Evolutionary conservation across 208 protist genomes (phyloP).

Genomic region (Leishmania aethiopica): DNA sequence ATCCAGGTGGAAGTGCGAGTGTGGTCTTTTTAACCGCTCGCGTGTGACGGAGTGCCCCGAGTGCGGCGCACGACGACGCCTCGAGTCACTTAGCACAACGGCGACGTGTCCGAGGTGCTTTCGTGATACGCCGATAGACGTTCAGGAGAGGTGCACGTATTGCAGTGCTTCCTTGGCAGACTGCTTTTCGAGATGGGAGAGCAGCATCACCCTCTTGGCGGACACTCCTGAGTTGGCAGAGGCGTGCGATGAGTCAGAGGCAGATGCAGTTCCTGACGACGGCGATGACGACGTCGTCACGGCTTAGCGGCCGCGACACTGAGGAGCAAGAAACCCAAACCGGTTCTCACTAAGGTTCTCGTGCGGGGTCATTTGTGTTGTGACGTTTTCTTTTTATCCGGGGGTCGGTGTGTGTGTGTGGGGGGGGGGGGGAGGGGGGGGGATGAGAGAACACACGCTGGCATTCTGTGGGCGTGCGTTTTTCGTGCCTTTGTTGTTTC

Average conservation of each 20-base stretch:
- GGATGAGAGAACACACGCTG: neutral
- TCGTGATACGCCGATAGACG: conserved; percentile 48
- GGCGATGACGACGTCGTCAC: neutral
- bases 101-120: conserved; percentile 67
- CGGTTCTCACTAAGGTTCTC: neutral
- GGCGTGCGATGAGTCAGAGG: neutral
- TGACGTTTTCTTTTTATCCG: neutral
- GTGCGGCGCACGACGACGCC: conserved; percentile 49
- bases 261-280: neutral
- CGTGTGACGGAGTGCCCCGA: conserved; percentile 39
- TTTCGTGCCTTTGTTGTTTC: neutral
- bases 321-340: neutral
- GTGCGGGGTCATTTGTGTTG: neutral
- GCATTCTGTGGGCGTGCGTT: neutral
- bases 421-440: too few species aligned
- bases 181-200: conserved; percentile 11
- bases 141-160: conserved; percentile 56
- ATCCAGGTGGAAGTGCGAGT: conserved; percentile 67
- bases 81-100: conserved; percentile 39
- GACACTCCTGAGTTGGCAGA: neutral
- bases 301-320: neutral
- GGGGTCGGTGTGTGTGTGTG: too few species aligned
- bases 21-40: conserved; percentile 51
- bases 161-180: conserved; percentile 38
- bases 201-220: neutral